Percentiles rank a stretch among this genome's conserved stretches.
Evolutionary conservation across 768 basidiomycete species (phyloP).

Genomic region (Mycena crocata): DNA sequence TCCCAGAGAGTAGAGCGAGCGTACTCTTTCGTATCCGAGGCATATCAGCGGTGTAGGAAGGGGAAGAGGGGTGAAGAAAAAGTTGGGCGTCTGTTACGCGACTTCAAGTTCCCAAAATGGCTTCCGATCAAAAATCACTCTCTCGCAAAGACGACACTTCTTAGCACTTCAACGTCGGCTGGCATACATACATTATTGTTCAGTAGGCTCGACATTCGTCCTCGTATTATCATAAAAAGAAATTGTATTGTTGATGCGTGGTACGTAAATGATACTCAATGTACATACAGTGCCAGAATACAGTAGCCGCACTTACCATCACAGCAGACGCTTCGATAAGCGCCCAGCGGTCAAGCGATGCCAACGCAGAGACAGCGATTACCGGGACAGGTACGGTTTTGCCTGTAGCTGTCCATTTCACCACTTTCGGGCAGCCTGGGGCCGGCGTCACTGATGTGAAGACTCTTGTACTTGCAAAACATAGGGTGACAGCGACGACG

Average conservation of each 20-base stretch:
- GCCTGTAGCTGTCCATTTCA: constrained; percentile 16
- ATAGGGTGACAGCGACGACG: constrained; percentile 60
- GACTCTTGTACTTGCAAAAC: constrained; percentile 58
- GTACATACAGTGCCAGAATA: neutral
- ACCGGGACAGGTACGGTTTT: constrained; percentile 18
- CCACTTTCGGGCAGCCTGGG: constrained; percentile 15
- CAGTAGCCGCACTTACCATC: constrained; percentile 20
- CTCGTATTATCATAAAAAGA: neutral
- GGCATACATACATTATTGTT: too few species aligned
- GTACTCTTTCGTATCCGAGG: constrained; percentile 74
- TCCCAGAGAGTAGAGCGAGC: constrained; percentile 31
- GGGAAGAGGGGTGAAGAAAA: neutral
- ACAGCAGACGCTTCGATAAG: constrained; percentile 20
- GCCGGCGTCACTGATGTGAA: constrained; percentile 32
- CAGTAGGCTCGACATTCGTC: too few species aligned
- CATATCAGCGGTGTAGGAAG: constrained; percentile 16
- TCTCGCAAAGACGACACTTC: too few species aligned
- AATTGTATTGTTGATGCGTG: constrained; percentile 14
- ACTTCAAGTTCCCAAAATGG: constrained; percentile 24
- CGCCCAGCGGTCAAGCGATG: constrained; percentile 22
- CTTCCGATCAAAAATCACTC: neutral
- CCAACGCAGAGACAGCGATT: neutral
- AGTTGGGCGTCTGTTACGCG: constrained; percentile 16
- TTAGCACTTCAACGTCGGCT: too few species aligned
- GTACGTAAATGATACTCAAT: constrained; percentile 23